Evolutionary conservation across 2,329 filamentous ascomycete species (phyloP).

Genomic region (Ambrosiella cleistominuta): DNA sequence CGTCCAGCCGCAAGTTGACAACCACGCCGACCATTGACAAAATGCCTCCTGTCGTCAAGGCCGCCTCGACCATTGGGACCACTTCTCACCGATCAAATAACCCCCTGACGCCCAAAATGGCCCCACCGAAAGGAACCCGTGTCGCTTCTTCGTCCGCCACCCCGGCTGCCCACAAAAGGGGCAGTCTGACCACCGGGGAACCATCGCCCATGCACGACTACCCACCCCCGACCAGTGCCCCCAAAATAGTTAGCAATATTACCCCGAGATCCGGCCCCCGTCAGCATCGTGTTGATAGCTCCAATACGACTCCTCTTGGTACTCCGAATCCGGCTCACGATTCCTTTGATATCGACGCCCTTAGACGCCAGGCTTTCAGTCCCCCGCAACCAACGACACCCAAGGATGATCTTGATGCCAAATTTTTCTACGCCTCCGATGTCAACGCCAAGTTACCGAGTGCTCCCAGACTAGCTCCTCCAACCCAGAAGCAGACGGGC

Average conservation of each 20-base stretch:
- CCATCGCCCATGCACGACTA: constrained; percentile 28
- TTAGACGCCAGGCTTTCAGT: constrained; percentile 23
- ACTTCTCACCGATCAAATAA: constrained; percentile 16
- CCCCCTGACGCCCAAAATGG: constrained; percentile 38
- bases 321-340: constrained; percentile 31
- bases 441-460: constrained; percentile 31
- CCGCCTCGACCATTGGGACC: constrained; percentile 4
- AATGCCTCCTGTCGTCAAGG: constrained; percentile 9
- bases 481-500: constrained; percentile 24
- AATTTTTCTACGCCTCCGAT: constrained; percentile 89
- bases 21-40: not conserved
- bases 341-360: constrained; percentile 2
- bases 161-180: constrained; percentile 2
- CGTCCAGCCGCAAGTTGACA: not conserved
- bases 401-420: constrained; percentile 30
- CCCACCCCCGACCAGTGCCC: constrained; percentile 12
- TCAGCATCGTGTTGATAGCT: constrained; percentile 53
- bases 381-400: constrained; percentile 19
- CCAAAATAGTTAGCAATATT: constrained; percentile 37
- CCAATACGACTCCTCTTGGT: constrained; percentile 45
- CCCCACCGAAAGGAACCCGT: constrained; percentile 22
- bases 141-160: not conserved
- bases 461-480: constrained; percentile 22
- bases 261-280: constrained; percentile 64
- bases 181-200: not conserved